A percentile compares a stretch with the other conserved stretches of the same genome.
Conservation (phyloP, 164 flowering plant species). For the Taxillus chinensis region DNA sequence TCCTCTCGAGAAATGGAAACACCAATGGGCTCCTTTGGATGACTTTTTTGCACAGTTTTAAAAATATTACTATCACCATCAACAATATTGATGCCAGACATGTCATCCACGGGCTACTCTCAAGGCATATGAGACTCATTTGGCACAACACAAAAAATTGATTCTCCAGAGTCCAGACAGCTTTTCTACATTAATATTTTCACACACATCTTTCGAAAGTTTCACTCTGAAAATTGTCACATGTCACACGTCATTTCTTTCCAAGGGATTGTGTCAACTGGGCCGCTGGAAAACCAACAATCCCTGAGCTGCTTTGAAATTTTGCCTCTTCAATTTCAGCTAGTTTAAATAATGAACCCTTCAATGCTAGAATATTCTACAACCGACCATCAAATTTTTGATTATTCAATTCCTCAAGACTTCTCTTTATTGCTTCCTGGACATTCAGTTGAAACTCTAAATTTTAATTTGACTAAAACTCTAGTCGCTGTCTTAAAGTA, state of each 20-base stretch:
- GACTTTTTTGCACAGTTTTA: constrained; percentile 10
- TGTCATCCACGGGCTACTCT: constrained; percentile 6
- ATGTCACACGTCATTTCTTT: constrained; percentile 5
- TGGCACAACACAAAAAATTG: constrained; percentile 10
- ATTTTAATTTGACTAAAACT: too few species aligned
- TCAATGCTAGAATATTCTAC: constrained; percentile 7
- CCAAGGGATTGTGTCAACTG: constrained; percentile 8
- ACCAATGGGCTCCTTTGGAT: constrained; percentile 8
- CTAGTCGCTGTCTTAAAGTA: too few species aligned
- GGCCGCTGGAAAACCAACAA: constrained; percentile 7
- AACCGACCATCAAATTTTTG: constrained; percentile 8
- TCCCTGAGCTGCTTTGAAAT: neutral
- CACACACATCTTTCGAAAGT: constrained; percentile 3
- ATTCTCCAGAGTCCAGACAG: neutral
- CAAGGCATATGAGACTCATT: constrained; percentile 8
- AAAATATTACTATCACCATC: constrained; percentile 12
- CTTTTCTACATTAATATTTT: constrained; percentile 6
- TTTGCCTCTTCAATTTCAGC: constrained; percentile 11
- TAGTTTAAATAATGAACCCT: constrained; percentile 8
- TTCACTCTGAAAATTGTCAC: neutral
- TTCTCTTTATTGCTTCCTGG: constrained; percentile 85
- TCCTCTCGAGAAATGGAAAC: constrained; percentile 7
- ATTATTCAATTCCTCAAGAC: constrained; percentile 41
- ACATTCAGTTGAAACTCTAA: constrained; percentile 10
- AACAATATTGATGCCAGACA: constrained; percentile 11